Evolutionary conservation across 176 grass and related monocot genomes (phyloP).

Genomic region (Thalia dealbata): DNA sequence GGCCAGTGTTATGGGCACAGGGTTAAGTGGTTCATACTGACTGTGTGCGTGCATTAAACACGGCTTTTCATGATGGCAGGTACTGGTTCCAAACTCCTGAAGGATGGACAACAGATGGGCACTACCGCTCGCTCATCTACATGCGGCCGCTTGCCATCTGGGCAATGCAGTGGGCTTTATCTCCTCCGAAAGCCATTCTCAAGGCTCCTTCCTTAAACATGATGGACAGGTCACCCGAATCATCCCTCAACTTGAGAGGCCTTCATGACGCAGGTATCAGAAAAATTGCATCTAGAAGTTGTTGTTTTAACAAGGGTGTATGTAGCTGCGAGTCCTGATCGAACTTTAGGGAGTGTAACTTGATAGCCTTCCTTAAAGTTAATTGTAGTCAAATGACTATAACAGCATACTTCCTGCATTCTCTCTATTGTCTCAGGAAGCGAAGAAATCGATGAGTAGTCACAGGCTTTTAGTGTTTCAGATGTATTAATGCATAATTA

Average conservation of each 20-base stretch:
- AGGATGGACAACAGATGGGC: constrained; percentile 73
- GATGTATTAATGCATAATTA: neutral
- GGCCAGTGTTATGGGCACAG: no score
- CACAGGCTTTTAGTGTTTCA: neutral
- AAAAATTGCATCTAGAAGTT: constrained; percentile 47
- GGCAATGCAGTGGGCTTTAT: constrained; percentile 79
- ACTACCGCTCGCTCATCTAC: constrained; percentile 84
- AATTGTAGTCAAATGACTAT: no score
- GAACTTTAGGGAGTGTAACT: neutral
- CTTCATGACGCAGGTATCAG: constrained; percentile 35
- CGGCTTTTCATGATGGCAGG: constrained; percentile 20
- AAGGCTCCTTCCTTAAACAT: constrained; percentile 70
- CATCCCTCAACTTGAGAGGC: constrained; percentile 40
- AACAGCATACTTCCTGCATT: neutral
- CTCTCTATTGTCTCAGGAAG: neutral
- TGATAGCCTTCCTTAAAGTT: neutral
- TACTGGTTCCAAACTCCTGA: constrained; percentile 97
- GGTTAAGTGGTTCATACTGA: no score
- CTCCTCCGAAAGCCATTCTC: constrained; percentile 39
- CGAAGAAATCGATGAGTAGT: neutral
- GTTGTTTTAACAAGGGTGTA: constrained; percentile 41
- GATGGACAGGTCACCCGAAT: constrained; percentile 56
- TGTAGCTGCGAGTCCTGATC: constrained; percentile 47
- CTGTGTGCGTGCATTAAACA: neutral
- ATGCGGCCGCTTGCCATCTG: constrained; percentile 90